Evolutionary conservation across 345 rosid genomes (phyloP).

Genomic region (Brassica carinata): DNA sequence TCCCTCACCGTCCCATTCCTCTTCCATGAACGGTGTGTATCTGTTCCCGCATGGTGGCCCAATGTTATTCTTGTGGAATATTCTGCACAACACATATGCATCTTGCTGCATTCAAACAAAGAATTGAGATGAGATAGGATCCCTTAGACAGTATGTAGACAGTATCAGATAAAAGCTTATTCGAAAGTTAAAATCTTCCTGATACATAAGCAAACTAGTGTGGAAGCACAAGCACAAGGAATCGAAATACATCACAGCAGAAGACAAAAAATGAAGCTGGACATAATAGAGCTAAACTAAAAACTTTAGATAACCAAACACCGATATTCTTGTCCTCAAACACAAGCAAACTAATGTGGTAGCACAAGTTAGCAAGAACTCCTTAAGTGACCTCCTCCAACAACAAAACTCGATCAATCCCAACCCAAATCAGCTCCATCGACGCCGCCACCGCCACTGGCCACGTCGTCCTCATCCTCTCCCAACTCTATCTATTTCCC

Average conservation of each 20-base stretch:
- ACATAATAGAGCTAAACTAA: too few species aligned
- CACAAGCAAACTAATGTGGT: too few species aligned
- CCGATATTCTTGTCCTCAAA: too few species aligned
- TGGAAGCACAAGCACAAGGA: background rate
- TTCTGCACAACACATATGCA: constrained; percentile 81
- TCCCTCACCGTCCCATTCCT: constrained; percentile 68
- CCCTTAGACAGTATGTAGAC: background rate
- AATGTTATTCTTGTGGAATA: constrained; percentile 85
- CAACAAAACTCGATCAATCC: too few species aligned
- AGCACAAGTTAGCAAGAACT: too few species aligned
- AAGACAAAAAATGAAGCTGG: background rate
- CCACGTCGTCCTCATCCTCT: too few species aligned
- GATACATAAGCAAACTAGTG: constrained; percentile 30
- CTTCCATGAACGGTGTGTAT: constrained; percentile 80
- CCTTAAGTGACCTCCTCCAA: too few species aligned
- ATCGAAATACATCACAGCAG: too few species aligned
- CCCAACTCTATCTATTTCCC: too few species aligned
- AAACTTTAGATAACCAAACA: too few species aligned
- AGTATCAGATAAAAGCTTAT: background rate
- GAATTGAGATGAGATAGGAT: constrained; percentile 2
- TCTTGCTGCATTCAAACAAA: constrained; percentile 50
- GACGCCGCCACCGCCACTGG: too few species aligned
- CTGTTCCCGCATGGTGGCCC: constrained; percentile 91
- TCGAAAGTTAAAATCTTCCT: background rate
- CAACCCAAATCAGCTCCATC: too few species aligned